Percentiles rank a stretch among this genome's conserved stretches.
Evolutionary conservation across 2,329 filamentous ascomycete species (phyloP).

Genomic region (Neonectria sp.): DNA sequence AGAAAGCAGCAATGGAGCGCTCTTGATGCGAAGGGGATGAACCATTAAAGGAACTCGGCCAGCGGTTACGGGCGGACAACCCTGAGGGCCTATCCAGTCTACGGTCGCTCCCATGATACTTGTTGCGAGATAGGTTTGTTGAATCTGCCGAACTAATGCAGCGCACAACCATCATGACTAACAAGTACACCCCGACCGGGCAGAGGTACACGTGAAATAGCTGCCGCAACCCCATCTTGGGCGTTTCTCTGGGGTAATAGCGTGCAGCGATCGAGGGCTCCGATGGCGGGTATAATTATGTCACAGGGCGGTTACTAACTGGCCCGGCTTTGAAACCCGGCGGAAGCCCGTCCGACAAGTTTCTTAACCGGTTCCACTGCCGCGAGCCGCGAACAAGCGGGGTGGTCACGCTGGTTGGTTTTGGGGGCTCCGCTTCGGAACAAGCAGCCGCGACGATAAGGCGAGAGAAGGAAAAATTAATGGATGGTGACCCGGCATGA

Average conservation of each 20-base stretch:
- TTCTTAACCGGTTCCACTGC: neutral
- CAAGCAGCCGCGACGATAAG: constrained; percentile 17
- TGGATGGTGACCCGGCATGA: neutral
- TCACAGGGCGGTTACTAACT: constrained; percentile 1
- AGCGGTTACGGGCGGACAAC: too few species aligned
- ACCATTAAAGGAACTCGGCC: neutral
- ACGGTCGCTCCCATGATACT: neutral
- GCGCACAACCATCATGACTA: neutral
- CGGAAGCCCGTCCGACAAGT: neutral
- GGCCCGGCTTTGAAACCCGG: neutral
- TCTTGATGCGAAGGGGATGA: neutral
- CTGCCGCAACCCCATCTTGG: neutral
- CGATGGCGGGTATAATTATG: neutral
- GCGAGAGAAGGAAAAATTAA: neutral
- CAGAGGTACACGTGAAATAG: neutral
- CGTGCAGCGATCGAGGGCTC: neutral
- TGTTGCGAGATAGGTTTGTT: neutral
- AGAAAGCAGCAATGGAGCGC: too few species aligned
- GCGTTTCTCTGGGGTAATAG: constrained; percentile 1
- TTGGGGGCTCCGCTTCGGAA: constrained; percentile 12
- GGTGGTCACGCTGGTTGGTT: neutral
- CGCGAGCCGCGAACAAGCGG: constrained; percentile 1
- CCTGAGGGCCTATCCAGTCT: neutral
- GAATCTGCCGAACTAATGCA: constrained; percentile 1
- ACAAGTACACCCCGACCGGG: neutral